A percentile compares a stretch with the other conserved stretches of the same genome.
phyloP scores from a whole-genome alignment of 2,329 filamentous ascomycete genomes.

The Escovopsis sp. region DNA sequence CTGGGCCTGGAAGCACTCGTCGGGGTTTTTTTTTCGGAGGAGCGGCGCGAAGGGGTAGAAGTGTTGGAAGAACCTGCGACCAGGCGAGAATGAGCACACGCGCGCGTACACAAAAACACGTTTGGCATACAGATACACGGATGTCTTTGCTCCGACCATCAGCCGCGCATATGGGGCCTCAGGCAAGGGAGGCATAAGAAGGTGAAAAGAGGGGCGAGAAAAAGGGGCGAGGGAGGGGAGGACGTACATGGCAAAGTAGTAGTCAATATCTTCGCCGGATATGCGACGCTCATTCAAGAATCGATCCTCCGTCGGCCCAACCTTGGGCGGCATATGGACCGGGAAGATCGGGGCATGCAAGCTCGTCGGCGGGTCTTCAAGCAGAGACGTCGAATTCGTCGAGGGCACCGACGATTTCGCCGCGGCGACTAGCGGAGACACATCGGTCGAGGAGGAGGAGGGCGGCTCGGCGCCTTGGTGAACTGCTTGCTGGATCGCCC shows the following conservation, averaged over 20 bases:
- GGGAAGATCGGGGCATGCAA: constrained; percentile 10
- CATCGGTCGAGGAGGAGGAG: constrained; percentile 10
- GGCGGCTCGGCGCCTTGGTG: constrained; percentile 10
- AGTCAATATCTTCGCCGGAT: constrained; percentile 36
- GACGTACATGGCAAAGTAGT: constrained; percentile 36
- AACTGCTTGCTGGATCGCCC: constrained; percentile 37
- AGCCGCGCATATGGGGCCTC: too few species aligned
- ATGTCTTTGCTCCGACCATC: too few species aligned
- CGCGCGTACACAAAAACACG: background rate
- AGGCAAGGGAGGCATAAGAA: too few species aligned
- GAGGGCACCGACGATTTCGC: constrained; percentile 2
- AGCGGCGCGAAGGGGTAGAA: constrained; percentile 39
- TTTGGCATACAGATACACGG: too few species aligned
- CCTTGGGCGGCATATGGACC: constrained; percentile 9
- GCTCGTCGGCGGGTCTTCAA: constrained; percentile 10
- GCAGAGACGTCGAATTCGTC: constrained; percentile 11
- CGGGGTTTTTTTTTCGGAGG: constrained; percentile 31
- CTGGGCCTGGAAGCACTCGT: constrained; percentile 32
- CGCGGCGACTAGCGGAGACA: constrained; percentile 1
- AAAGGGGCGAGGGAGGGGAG: too few species aligned
- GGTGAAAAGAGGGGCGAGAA: too few species aligned
- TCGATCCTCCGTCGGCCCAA: constrained; percentile 22
- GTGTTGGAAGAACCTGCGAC: constrained; percentile 30
- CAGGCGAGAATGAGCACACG: background rate
- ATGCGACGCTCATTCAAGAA: constrained; percentile 32